Evolutionary conservation across 108 stramenopile species (phyloP).

Genomic region (Pseudonitzschia pungens): DNA sequence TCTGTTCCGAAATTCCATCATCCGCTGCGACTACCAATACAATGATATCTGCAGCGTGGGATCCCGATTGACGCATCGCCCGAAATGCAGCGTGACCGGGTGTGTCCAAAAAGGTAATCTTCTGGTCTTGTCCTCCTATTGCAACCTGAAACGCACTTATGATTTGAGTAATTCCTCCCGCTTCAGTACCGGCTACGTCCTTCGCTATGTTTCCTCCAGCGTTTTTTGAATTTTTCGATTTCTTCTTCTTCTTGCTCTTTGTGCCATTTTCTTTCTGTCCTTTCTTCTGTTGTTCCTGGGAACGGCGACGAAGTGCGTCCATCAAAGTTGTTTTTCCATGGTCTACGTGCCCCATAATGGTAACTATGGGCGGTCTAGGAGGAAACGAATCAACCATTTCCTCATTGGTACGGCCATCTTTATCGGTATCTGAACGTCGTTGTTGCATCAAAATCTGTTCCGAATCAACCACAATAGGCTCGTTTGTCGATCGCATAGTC

Average conservation of each 20-base stretch:
- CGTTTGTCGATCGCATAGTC: conserved; percentile 26
- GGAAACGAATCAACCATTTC: conserved; percentile 16
- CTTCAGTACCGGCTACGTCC: conserved; percentile 90
- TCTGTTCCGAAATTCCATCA: conserved; percentile 95
- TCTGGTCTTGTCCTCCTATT: conserved; percentile 41
- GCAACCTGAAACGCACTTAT: conserved; percentile 91
- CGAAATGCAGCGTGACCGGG: conserved; percentile 96
- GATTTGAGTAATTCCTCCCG: conserved; percentile 97
- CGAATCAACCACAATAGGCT: conserved; percentile 16
- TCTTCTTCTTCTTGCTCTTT: conserved; percentile 31
- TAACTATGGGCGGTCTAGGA: conserved; percentile 57
- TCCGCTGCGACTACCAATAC: conserved; percentile 95
- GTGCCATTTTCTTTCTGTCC: conserved; percentile 6
- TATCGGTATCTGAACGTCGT: conserved; percentile 26
- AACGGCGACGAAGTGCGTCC: conserved; percentile 88
- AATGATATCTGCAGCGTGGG: conserved; percentile 92
- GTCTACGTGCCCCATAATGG: conserved; percentile 90
- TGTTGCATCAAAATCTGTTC: conserved; percentile 33
- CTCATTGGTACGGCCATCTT: not conserved
- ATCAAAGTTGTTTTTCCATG: conserved; percentile 98
- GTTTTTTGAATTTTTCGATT: conserved; percentile 11
- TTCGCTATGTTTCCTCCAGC: conserved; percentile 9
- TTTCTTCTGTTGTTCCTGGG: conserved; percentile 44
- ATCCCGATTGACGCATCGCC: conserved; percentile 91
- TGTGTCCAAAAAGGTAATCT: conserved; percentile 96